Conservation (phyloP, 176 grass and related monocot species). For the Pontederia crassipes region DNA sequence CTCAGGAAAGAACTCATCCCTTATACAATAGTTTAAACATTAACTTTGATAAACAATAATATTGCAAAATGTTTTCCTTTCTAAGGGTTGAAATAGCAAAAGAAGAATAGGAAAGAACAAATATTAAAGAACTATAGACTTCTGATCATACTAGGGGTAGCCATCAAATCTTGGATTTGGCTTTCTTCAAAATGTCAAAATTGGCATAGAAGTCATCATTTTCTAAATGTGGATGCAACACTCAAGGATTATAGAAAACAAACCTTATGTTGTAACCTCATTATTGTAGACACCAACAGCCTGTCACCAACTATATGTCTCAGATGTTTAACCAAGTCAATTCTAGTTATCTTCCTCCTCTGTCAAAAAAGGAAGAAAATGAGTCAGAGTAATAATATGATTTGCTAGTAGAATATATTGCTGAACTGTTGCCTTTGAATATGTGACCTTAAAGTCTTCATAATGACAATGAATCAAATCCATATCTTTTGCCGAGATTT, state of each 20-base stretch:
- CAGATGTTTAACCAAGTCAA: constrained; percentile 69
- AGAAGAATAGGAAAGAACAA: too few relatives aligned
- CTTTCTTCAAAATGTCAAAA: too few relatives aligned
- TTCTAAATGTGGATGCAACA: neutral
- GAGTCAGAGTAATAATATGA: neutral
- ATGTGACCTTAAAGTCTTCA: constrained; percentile 78
- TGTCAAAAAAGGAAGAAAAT: constrained; percentile 25
- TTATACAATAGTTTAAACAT: too few relatives aligned
- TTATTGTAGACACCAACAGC: constrained; percentile 85
- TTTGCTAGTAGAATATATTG: neutral
- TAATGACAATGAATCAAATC: constrained; percentile 77
- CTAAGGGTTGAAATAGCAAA: too few relatives aligned
- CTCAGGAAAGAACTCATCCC: too few relatives aligned
- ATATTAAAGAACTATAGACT: too few relatives aligned
- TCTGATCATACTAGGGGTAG: too few relatives aligned
- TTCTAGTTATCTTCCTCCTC: constrained; percentile 78
- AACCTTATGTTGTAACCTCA: constrained; percentile 86
- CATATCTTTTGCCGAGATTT: constrained; percentile 71
- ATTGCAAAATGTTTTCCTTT: too few relatives aligned
- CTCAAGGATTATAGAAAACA: neutral
- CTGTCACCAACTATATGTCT: constrained; percentile 82
- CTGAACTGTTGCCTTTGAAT: neutral
- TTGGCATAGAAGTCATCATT: too few relatives aligned
- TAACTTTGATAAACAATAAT: too few relatives aligned
- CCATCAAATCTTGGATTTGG: too few relatives aligned